phyloP scores from a whole-genome alignment of 148 eudicot species.

The Cornus controversa region DNA sequence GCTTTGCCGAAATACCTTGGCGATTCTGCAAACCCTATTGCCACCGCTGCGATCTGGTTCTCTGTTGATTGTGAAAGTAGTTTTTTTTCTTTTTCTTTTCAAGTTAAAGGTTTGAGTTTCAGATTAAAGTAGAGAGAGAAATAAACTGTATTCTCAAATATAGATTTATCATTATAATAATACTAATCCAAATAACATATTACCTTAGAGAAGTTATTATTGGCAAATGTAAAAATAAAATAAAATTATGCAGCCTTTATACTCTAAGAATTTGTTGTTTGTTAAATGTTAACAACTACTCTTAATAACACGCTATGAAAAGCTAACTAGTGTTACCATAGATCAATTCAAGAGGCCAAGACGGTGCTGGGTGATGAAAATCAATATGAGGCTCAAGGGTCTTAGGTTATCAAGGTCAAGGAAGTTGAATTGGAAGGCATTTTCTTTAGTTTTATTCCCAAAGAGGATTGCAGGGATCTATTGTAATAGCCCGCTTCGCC shows the following conservation, averaged over 20 bases:
- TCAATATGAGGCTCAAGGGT: conserved; percentile 32
- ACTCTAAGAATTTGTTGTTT: neutral
- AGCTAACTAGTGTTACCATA: conserved; percentile 17
- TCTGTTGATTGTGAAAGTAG: neutral
- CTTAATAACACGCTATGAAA: conserved; percentile 18
- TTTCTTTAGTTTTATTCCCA: conserved; percentile 28
- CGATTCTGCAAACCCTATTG: no score
- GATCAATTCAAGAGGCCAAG: conserved; percentile 11
- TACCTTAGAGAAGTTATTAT: conserved; percentile 3
- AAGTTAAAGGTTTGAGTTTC: conserved; percentile 1
- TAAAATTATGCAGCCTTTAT: neutral
- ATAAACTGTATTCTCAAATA: neutral
- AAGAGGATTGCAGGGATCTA: conserved; percentile 26
- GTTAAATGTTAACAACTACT: neutral
- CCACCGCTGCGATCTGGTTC: no score
- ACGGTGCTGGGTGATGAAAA: conserved; percentile 23
- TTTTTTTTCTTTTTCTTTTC: no score
- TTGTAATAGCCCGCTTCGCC: no score
- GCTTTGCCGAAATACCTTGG: no score
- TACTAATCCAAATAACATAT: neutral
- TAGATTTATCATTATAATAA: neutral
- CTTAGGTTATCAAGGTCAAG: conserved; percentile 28
- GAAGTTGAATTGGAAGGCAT: conserved; percentile 48
- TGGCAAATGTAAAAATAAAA: neutral
- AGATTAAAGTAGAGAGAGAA: neutral